Percentiles rank a stretch among this genome's conserved stretches.
Evolutionary conservation across 2,329 filamentous ascomycete genomes (phyloP).

Genomic region (Leptographium lundbergii): DNA sequence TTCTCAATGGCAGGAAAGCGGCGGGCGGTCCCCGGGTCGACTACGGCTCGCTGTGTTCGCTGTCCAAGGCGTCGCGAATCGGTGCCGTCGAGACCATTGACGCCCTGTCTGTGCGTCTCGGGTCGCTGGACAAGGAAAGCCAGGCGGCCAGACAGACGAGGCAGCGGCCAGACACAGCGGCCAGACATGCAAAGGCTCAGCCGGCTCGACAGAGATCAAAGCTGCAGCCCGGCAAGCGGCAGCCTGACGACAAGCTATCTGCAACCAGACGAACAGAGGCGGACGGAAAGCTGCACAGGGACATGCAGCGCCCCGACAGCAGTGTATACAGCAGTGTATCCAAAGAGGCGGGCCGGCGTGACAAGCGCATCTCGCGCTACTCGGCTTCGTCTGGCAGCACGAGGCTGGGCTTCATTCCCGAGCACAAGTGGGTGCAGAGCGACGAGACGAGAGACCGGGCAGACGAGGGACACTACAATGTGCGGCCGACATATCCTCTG

Average conservation of each 20-base stretch:
- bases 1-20: slow-evolving; percentile 21
- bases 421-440: slow-evolving; percentile 15
- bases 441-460: background rate
- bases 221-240: too few relatives aligned
- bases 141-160: too few relatives aligned
- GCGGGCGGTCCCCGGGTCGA: slow-evolving; percentile 22
- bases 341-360: background rate
- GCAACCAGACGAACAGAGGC: too few relatives aligned
- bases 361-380: slow-evolving; percentile 18
- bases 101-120: slow-evolving; percentile 26
- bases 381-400: slow-evolving; percentile 21
- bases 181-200: too few relatives aligned
- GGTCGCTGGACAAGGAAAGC: background rate
- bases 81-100: slow-evolving; percentile 37
- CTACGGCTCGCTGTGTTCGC: slow-evolving; percentile 31
- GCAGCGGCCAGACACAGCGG: too few relatives aligned
- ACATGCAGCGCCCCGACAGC: too few relatives aligned
- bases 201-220: too few relatives aligned
- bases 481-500: slow-evolving; percentile 20
- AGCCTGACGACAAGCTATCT: too few relatives aligned
- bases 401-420: slow-evolving; percentile 22
- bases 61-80: slow-evolving; percentile 34
- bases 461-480: slow-evolving; percentile 14
- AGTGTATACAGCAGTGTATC: too few relatives aligned
- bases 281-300: too few relatives aligned